These are phyloP conservation scores for Aspergillus glaucus DNA, from an alignment of 2,329 filamentous ascomycete genomes.

Conservation along the genomic window DNA sequence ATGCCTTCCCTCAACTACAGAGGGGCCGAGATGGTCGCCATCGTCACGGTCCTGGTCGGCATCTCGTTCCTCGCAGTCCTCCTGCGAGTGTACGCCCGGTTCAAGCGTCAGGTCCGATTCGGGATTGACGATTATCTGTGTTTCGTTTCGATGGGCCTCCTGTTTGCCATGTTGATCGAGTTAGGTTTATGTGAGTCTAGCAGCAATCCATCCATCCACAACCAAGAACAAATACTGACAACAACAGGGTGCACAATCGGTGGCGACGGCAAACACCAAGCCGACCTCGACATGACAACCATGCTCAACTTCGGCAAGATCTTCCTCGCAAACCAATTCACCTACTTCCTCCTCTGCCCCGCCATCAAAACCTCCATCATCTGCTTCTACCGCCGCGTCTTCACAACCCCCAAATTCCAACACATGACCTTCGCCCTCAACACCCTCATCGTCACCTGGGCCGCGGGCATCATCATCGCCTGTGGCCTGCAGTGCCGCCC, in stretches of 20 bases:
- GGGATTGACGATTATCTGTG: slow-evolving; percentile 28
- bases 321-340: slow-evolving; percentile 30
- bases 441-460: slow-evolving; percentile 24
- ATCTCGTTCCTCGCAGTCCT: slow-evolving; percentile 20
- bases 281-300: slow-evolving; percentile 14
- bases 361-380: slow-evolving; percentile 29
- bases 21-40: slow-evolving; percentile 24
- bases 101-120: slow-evolving; percentile 22
- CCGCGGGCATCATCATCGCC: slow-evolving; percentile 23
- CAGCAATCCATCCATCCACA: not conserved
- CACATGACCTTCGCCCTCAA: slow-evolving; percentile 19
- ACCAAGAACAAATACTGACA: slow-evolving; percentile 6
- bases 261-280: slow-evolving; percentile 22
- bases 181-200: slow-evolving; percentile 21
- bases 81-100: slow-evolving; percentile 20
- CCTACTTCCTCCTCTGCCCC: slow-evolving; percentile 28
- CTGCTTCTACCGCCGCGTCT: slow-evolving; percentile 31
- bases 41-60: slow-evolving; percentile 24
- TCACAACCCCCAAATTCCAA: slow-evolving; percentile 25
- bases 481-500: slow-evolving; percentile 28
- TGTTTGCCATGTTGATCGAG: slow-evolving; percentile 26
- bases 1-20: slow-evolving; percentile 20
- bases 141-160: slow-evolving; percentile 17
- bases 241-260: slow-evolving; percentile 26
- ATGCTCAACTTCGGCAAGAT: slow-evolving; percentile 27